Conservation (phyloP, 2,329 filamentous ascomycete species). For the Claviceps fusiformis region DNA sequence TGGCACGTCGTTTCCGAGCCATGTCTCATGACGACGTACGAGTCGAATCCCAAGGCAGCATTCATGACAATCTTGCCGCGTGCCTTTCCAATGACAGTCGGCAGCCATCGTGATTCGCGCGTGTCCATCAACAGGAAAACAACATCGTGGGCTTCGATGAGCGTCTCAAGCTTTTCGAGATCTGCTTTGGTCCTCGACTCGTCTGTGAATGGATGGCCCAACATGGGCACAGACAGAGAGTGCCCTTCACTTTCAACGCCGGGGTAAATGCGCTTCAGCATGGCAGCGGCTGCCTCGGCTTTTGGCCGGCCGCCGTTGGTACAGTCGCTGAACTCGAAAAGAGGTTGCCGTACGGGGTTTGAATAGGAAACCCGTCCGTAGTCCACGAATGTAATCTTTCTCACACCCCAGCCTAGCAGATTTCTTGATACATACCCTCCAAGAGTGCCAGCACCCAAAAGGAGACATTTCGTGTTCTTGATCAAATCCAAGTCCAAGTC, state of each 20-base stretch:
- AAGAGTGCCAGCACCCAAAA: constrained; percentile 84
- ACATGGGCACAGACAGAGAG: constrained; percentile 82
- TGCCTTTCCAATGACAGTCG: constrained; percentile 90
- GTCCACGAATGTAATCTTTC: constrained; percentile 91
- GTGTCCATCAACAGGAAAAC: constrained; percentile 98
- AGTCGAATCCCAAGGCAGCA: constrained; percentile 89
- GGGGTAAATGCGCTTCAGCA: constrained; percentile 75
- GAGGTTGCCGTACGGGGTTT: constrained; percentile 86
- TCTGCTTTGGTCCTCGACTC: constrained; percentile 55
- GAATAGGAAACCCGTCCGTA: constrained; percentile 89
- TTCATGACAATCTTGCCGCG: constrained; percentile 93
- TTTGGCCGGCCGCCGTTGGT: constrained; percentile 73
- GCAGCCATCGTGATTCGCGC: constrained; percentile 85
- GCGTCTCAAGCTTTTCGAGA: constrained; percentile 57
- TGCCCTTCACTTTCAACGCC: constrained; percentile 73
- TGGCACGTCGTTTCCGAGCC: constrained; percentile 49
- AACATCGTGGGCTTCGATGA: constrained; percentile 77
- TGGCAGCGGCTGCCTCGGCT: constrained; percentile 65
- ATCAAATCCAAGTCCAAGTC: constrained; percentile 76
- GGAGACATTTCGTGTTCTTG: constrained; percentile 76
- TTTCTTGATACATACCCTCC: constrained; percentile 90
- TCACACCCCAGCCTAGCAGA: constrained; percentile 88
- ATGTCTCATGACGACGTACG: constrained; percentile 94
- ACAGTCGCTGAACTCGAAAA: constrained; percentile 86
- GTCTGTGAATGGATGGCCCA: constrained; percentile 75